Evolutionary conservation across 495 filamentous ascomycete species (phyloP).

Genomic region (Xylaria bambusicola): DNA sequence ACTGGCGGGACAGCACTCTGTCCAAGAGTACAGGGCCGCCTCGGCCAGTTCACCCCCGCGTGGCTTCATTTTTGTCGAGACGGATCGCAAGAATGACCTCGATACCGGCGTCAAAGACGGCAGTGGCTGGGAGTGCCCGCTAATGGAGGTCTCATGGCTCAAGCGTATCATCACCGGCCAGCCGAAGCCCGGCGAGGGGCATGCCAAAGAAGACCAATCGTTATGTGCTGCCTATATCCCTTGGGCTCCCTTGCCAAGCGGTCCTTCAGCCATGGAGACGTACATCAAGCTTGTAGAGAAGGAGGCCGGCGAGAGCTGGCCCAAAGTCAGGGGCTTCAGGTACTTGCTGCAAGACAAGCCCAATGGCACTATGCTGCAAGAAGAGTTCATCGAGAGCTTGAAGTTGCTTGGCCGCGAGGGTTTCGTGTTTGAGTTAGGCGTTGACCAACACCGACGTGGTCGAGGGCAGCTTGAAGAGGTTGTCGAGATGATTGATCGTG

Average conservation of each 20-base stretch:
- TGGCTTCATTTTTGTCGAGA: slow-evolving; percentile 81
- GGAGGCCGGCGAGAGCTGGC: slow-evolving; percentile 49
- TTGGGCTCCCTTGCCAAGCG: slow-evolving; percentile 76
- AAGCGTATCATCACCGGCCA: slow-evolving; percentile 62
- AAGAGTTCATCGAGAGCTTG: slow-evolving; percentile 67
- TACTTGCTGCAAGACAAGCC: slow-evolving; percentile 81
- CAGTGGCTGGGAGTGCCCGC: slow-evolving; percentile 52
- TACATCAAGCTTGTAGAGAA: slow-evolving; percentile 56
- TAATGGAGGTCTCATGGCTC: slow-evolving; percentile 71
- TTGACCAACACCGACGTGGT: slow-evolving; percentile 71
- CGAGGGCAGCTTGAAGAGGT: slow-evolving; percentile 70
- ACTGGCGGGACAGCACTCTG: slow-evolving; percentile 61
- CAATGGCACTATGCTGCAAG: slow-evolving; percentile 58
- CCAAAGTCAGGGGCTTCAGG: slow-evolving; percentile 65
- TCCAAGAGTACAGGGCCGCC: slow-evolving; percentile 57
- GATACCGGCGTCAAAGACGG: slow-evolving; percentile 44
- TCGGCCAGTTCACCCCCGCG: slow-evolving; percentile 36
- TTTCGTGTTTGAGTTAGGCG: slow-evolving; percentile 76
- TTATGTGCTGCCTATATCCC: slow-evolving; percentile 69
- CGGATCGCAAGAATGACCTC: slow-evolving; percentile 68
- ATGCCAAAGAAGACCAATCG: slow-evolving; percentile 49
- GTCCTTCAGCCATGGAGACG: slow-evolving; percentile 48
- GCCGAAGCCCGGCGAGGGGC: slow-evolving; percentile 62
- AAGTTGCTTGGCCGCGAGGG: slow-evolving; percentile 63
- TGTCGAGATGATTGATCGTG: slow-evolving; percentile 68